A percentile compares a stretch with the other conserved stretches of the same genome.
Conservation (phyloP, 495 filamentous ascomycete species). For the Daldinia caldariorum region DNA sequence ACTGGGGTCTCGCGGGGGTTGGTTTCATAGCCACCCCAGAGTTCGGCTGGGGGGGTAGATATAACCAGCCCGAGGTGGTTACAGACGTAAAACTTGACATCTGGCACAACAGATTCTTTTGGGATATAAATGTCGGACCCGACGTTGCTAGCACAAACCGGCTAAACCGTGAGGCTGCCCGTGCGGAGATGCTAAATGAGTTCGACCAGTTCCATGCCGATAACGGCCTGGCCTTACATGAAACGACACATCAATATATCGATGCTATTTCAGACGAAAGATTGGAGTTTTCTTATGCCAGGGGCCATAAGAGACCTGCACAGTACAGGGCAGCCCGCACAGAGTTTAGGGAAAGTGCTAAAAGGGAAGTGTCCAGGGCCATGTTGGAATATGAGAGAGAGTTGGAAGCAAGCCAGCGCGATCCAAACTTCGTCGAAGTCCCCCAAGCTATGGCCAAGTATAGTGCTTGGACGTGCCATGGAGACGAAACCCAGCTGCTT, state of each 20-base stretch:
- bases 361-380: neutral
- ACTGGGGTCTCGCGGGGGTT: neutral
- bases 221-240: too few relatives aligned
- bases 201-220: too few relatives aligned
- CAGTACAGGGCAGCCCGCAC: neutral
- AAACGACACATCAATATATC: too few relatives aligned
- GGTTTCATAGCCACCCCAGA: neutral
- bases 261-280: too few relatives aligned
- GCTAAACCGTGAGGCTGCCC: neutral
- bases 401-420: neutral
- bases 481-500: too few relatives aligned
- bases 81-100: too few relatives aligned
- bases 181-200: too few relatives aligned
- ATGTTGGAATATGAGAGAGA: neutral
- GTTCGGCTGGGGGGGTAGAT: constrained; percentile 1
- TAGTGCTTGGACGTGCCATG: neutral
- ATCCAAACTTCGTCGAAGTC: neutral
- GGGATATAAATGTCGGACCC: neutral
- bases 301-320: neutral
- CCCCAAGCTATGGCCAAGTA: neutral
- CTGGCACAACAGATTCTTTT: too few relatives aligned
- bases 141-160: neutral
- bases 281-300: too few relatives aligned
- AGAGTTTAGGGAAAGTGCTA: neutral
- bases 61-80: too few relatives aligned